Evolutionary conservation across 1,284 basidiomycete genomes (phyloP), one percentile per base, ranked within the genome.

Genomic region (Volvariella volvacea): DNA sequence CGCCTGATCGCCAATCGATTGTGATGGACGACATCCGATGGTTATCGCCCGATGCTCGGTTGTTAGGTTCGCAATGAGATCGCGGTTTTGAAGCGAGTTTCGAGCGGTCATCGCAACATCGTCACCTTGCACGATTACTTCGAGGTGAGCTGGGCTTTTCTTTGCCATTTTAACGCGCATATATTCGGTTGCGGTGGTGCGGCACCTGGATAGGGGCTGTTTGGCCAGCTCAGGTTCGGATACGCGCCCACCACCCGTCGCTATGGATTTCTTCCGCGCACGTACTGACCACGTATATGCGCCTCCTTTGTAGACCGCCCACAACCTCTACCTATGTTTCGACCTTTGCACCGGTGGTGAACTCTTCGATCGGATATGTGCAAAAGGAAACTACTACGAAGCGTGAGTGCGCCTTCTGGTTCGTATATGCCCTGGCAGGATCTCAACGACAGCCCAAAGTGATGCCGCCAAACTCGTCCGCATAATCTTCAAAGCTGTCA

Each of bases 301-400:
- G 15, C 14, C 22, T 20, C 25, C 16, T 4, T 22, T 16, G n/a
- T 46, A 89, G 85, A 97, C 93, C 21, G 74, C 89, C 20, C 91
- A 96, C 68, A 97, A 98, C 59, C 78, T 95, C 51, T 95, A 92
- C 60, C 85, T 99, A 48, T 88, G 89, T 53, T 97, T 96, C 61
- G 95, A 97, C 65, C 79, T 99, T 10, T 99, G 96, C 69, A 95
- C 92, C 0, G 95, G 95, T 41, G 96, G 95, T 36, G 95, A 99
- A 66, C 81, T 99, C 16, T 99, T 99, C 58, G 95, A 99, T 65
- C 80, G 96, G 42, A 99, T 99, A 71, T 99, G 95, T 61, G 92
- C 94, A 20, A 90, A 94, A 61, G 94, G 95, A 39, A 93, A 92
- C 63, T 97, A 97, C 66, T 94, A 92, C 61, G 94, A 98, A 65